Conservation (phyloP, 2,329 filamentous ascomycete species). For the Chaetomium sp. region DNA sequence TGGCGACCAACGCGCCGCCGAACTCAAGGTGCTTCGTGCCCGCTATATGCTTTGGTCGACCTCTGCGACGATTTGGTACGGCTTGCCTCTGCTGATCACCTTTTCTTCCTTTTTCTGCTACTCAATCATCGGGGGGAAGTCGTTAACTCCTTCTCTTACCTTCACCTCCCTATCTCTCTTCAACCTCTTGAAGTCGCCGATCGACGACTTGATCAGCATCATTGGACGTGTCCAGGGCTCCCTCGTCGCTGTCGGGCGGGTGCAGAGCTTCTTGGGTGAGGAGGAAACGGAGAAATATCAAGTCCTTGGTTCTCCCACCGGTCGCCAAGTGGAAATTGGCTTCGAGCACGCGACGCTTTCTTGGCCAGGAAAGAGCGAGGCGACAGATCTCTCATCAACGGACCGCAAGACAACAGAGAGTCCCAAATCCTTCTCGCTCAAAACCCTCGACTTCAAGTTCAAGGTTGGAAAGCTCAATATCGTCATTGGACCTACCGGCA, state of each 20-base stretch:
- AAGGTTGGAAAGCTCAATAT: conserved; percentile 51
- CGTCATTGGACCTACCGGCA: conserved; percentile 28
- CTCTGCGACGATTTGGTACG: conserved; percentile 91
- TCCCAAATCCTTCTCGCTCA: conserved; percentile 8
- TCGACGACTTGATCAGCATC: conserved; percentile 96
- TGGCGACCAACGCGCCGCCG: conserved; percentile 73
- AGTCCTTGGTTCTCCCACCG: conserved; percentile 33
- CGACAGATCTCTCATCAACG: conserved; percentile 5
- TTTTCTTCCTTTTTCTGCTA: conserved; percentile 92
- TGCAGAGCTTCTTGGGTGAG: conserved; percentile 85
- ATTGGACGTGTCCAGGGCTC: conserved; percentile 94
- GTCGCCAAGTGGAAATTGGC: conserved; percentile 6
- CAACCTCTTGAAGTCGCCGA: conserved; percentile 78
- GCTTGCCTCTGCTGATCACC: conserved; percentile 88
- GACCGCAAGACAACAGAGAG: conserved; percentile 2
- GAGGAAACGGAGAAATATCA: conserved; percentile 90
- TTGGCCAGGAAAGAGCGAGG: conserved; percentile 8
- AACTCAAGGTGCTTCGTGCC: conserved; percentile 68
- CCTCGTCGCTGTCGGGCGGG: conserved; percentile 71
- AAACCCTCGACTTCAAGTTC: conserved; percentile 9
- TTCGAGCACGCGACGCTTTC: conserved; percentile 9
- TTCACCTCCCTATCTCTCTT: conserved; percentile 95
- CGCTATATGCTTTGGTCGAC: conserved; percentile 85
- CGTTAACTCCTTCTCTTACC: conserved; percentile 82
- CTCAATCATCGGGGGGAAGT: conserved; percentile 79